Percentiles rank a stretch among this genome's conserved stretches.
phyloP scores from a whole-genome alignment of 352 stramenopile species.

The Pythium plurisporium region DNA sequence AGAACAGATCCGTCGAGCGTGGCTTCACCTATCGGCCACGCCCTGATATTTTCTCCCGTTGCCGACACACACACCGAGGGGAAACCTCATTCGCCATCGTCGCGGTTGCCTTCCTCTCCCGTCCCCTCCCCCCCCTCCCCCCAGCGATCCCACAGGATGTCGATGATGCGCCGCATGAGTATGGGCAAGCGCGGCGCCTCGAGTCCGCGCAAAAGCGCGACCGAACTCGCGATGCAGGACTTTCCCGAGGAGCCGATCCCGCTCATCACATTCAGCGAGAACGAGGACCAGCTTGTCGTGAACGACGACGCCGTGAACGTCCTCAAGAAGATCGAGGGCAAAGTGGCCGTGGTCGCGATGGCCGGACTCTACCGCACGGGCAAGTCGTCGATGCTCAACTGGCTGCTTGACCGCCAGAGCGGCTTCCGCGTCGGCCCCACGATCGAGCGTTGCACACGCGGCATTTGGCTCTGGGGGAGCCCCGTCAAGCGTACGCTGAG shows the following conservation, averaged over 20 bases:
- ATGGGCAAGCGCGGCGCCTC: conserved; percentile 9
- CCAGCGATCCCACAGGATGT: neutral
- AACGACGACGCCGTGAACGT: conserved; percentile 72
- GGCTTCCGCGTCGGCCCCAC: conserved; percentile 80
- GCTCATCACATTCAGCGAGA: conserved; percentile 84
- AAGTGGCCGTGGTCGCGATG: conserved; percentile 78
- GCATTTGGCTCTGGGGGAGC: conserved; percentile 84
- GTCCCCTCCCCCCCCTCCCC: neutral
- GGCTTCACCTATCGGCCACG: neutral
- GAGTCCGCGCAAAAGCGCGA: conserved; percentile 9
- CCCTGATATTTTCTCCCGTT: conserved; percentile 8
- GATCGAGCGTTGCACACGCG: conserved; percentile 79
- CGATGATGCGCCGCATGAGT: conserved; percentile 21
- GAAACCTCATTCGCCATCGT: neutral
- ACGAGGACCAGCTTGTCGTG: conserved; percentile 73
- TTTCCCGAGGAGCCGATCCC: conserved; percentile 78
- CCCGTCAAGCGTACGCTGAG: conserved; percentile 54
- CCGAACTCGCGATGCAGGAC: conserved; percentile 24
- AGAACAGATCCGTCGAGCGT: neutral
- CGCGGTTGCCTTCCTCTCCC: neutral
- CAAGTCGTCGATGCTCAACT: conserved; percentile 88
- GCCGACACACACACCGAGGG: neutral
- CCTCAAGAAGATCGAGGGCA: conserved; percentile 65
- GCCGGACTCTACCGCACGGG: conserved; percentile 84
- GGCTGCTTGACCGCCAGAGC: conserved; percentile 61